A percentile compares a stretch with the other conserved stretches of the same genome.
Evolutionary conservation across 2,329 filamentous ascomycete genomes (phyloP).

Genomic region (Akanthomyces dipterigenus): DNA sequence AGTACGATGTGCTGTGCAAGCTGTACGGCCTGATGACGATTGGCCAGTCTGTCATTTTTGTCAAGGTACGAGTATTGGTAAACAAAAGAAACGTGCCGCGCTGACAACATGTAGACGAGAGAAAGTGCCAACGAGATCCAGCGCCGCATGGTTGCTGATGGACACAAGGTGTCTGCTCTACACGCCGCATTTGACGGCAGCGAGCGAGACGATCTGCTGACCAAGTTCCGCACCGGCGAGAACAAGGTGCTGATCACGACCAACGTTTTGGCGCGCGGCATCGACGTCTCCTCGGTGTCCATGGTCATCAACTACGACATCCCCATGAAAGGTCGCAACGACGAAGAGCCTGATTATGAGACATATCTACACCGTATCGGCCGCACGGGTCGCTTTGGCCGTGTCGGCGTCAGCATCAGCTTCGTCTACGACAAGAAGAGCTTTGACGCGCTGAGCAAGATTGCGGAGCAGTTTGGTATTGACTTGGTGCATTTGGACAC

Average conservation of each 20-base stretch:
- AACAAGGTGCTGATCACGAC: constrained; percentile 97
- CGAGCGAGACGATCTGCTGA: constrained; percentile 76
- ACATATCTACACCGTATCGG: constrained; percentile 98
- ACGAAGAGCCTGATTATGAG: constrained; percentile 81
- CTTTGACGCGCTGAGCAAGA: constrained; percentile 72
- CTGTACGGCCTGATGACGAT: constrained; percentile 96
- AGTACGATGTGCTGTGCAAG: constrained; percentile 83
- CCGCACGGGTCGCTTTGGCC: constrained; percentile 91
- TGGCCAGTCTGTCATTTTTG: constrained; percentile 96
- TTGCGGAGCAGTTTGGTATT: constrained; percentile 72
- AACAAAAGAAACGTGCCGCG: background rate
- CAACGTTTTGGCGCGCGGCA: constrained; percentile 92
- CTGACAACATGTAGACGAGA: constrained; percentile 54
- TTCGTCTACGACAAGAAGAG: constrained; percentile 85
- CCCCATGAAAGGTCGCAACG: constrained; percentile 66
- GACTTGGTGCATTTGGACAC: constrained; percentile 76
- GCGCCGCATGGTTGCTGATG: constrained; percentile 76
- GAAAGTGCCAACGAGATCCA: constrained; percentile 82
- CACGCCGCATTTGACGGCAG: constrained; percentile 81
- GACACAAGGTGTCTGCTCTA: constrained; percentile 84
- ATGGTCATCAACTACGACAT: constrained; percentile 98
- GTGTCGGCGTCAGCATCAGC: constrained; percentile 90
- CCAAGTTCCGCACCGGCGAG: constrained; percentile 76
- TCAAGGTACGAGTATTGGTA: constrained; percentile 57
- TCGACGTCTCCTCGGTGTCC: constrained; percentile 84